Percentiles rank a stretch among this genome's conserved stretches.
Conservation (phyloP, 139 green algal species). For the Chlamydomonas schloesseri region DNA sequence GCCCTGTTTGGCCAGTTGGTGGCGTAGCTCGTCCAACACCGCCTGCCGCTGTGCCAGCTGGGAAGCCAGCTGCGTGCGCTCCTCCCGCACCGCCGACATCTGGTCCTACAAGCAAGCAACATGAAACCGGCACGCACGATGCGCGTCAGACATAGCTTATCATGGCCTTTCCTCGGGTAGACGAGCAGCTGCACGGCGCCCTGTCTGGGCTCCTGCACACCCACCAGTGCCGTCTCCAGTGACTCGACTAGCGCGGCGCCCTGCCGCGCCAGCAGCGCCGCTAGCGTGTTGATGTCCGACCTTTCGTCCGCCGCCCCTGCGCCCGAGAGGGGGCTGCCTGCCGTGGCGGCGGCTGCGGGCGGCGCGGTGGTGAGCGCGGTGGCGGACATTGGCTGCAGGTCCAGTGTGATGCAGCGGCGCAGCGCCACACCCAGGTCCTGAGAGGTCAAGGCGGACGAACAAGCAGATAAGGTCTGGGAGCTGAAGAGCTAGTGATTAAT, state of each 20-base stretch:
- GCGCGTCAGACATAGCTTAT: not conserved
- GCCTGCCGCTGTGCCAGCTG: conserved; percentile 26
- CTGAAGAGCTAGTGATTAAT: too few relatives aligned
- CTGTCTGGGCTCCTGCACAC: too few relatives aligned
- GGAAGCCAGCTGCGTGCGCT: not conserved
- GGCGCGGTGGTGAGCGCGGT: conserved; percentile 8
- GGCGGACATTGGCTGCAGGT: conserved; percentile 37
- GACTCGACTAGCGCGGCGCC: conserved; percentile 14
- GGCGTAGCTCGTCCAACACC: conserved; percentile 22
- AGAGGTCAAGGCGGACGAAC: too few relatives aligned
- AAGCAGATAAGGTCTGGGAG: too few relatives aligned
- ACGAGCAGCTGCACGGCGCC: too few relatives aligned
- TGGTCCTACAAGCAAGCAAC: conserved; percentile 9
- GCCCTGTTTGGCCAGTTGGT: not conserved
- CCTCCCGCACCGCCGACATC: not conserved
- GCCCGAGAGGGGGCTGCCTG: too few relatives aligned
- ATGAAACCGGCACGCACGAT: too few relatives aligned
- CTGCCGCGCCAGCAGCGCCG: conserved; percentile 32
- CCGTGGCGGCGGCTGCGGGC: too few relatives aligned
- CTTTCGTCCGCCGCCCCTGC: not conserved
- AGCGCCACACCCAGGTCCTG: conserved; percentile 25
- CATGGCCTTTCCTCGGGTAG: too few relatives aligned
- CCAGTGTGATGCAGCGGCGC: conserved; percentile 34
- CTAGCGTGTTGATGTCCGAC: conserved; percentile 1
- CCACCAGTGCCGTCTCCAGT: conserved; percentile 35